Conservation (phyloP, 2,329 filamentous ascomycete species). For the Colletotrichum musicola region DNA sequence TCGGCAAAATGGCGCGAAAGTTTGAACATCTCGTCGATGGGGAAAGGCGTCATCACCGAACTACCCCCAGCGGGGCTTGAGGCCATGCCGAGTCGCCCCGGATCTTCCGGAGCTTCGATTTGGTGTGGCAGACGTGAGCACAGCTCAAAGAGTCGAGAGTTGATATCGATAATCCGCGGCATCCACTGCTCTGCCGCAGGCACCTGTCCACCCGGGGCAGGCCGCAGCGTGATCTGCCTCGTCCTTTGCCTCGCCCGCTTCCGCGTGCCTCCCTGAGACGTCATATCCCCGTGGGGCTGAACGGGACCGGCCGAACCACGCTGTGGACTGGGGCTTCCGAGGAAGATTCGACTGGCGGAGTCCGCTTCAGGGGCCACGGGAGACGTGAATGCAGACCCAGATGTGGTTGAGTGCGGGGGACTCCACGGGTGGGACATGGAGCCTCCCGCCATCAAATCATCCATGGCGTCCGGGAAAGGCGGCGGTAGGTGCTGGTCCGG, state of each 20-base stretch:
- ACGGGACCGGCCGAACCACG: neutral
- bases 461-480: constrained; percentile 27
- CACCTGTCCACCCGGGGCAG: constrained; percentile 37
- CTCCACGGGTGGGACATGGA: constrained; percentile 31
- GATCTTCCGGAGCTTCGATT: constrained; percentile 39
- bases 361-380: constrained; percentile 25
- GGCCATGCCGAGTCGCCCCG: constrained; percentile 11
- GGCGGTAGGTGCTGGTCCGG: constrained; percentile 47
- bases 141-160: constrained; percentile 54
- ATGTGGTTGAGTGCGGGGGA: constrained; percentile 32
- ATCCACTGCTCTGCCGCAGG: constrained; percentile 50
- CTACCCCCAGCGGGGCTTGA: constrained; percentile 42
- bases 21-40: constrained; percentile 56
- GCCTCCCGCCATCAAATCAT: constrained; percentile 34
- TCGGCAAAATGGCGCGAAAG: constrained; percentile 54
- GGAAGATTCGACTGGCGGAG: constrained; percentile 16
- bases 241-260: constrained; percentile 45
- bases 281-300: constrained; percentile 8
- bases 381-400: constrained; percentile 32
- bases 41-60: constrained; percentile 48
- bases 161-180: constrained; percentile 55
- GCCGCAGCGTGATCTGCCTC: constrained; percentile 49
- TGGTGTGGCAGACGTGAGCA: constrained; percentile 48
- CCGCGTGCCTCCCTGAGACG: constrained; percentile 1
- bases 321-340: constrained; percentile 14